A percentile compares a stretch with the other conserved stretches of the same genome.
Evolutionary conservation across 2,329 filamentous ascomycete species (phyloP).

Genomic region (Fusarium austroafricanum): DNA sequence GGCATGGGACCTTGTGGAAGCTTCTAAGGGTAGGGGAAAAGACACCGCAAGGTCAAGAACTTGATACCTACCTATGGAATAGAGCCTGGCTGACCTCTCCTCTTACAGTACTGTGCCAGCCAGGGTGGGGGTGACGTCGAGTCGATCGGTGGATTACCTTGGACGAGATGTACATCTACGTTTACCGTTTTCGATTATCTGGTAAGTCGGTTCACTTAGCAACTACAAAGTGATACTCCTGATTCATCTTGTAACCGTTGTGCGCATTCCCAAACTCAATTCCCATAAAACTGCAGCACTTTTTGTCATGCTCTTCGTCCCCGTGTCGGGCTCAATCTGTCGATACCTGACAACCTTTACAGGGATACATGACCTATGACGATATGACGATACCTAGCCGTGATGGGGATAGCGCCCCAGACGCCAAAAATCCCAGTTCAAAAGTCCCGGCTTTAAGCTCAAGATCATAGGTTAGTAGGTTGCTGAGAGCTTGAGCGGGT

Average conservation of each 20-base stretch:
- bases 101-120: background rate
- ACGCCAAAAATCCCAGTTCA: constrained; percentile 27
- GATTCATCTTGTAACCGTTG: background rate
- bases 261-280: background rate
- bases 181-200: constrained; percentile 4
- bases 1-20: constrained; percentile 52
- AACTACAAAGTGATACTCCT: background rate
- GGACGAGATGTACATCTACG: background rate
- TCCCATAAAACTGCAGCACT: background rate
- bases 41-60: constrained; percentile 24
- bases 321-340: constrained; percentile 35
- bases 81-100: constrained; percentile 10
- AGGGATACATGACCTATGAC: constrained; percentile 41
- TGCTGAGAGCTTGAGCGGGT: constrained; percentile 19
- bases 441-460: constrained; percentile 4
- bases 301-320: constrained; percentile 7
- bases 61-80: constrained; percentile 37
- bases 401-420: constrained; percentile 31
- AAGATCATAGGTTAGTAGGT: background rate
- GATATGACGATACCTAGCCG: constrained; percentile 44
- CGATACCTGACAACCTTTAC: constrained; percentile 39
- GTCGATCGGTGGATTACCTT: constrained; percentile 35
- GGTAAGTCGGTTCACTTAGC: background rate
- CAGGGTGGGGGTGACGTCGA: constrained; percentile 43
- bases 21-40: constrained; percentile 36